Percentiles rank a stretch among this genome's conserved stretches.
Conservation (phyloP, 2,329 filamentous ascomycete genomes). For the Lasiodiplodia sp. region DNA sequence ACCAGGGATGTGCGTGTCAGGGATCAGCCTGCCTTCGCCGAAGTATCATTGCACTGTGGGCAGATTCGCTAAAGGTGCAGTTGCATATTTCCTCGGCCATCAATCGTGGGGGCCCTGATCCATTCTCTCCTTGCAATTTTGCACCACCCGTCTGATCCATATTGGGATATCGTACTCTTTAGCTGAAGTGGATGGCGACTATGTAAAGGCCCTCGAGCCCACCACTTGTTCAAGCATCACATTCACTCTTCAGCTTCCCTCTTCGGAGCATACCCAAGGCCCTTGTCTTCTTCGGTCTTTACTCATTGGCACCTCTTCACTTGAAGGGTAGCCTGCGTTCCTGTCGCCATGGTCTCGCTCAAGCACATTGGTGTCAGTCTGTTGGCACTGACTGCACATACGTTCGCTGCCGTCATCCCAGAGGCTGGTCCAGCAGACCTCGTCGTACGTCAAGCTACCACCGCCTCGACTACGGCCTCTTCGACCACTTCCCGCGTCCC, state of each 20-base stretch:
- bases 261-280: background rate
- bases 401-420: constrained; percentile 39
- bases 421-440: constrained; percentile 28
- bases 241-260: constrained; percentile 14
- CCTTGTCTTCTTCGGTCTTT: constrained; percentile 16
- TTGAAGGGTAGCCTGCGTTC: background rate
- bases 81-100: background rate
- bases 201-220: constrained; percentile 22
- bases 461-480: constrained; percentile 31
- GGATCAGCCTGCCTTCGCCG: constrained; percentile 7
- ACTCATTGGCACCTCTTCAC: background rate
- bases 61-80: constrained; percentile 18
- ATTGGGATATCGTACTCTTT: constrained; percentile 6
- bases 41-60: constrained; percentile 9
- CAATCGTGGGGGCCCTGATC: constrained; percentile 2
- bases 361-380: constrained; percentile 24
- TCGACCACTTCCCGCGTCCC: constrained; percentile 31
- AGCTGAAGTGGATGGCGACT: background rate
- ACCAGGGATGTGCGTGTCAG: background rate
- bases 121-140: background rate
- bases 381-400: constrained; percentile 35
- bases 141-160: constrained; percentile 8
- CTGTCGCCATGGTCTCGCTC: constrained; percentile 37
- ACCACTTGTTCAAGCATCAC: constrained; percentile 2
- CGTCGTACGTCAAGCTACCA: constrained; percentile 10